A percentile compares a stretch with the other conserved stretches of the same genome.
Conservation (phyloP, 805 yeast genomes). For the Wickerhamiella sergipiensis region DNA sequence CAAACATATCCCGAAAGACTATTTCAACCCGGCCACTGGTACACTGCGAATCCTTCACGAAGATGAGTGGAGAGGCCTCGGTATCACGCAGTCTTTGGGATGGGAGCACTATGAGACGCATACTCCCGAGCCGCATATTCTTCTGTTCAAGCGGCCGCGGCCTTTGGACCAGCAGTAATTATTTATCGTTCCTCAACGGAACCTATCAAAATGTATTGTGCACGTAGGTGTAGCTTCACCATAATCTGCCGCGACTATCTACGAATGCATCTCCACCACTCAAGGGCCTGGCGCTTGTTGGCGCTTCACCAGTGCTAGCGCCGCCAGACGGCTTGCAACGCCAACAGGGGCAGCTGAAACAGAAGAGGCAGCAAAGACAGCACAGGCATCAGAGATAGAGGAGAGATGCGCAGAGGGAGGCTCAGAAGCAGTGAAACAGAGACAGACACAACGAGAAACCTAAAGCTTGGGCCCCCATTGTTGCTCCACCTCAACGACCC, state of each 20-base stretch:
- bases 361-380: no score
- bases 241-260: no score
- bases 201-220: not conserved
- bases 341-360: no score
- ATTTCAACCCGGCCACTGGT: slow-evolving; percentile 86
- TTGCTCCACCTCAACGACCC: not conserved
- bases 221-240: no score
- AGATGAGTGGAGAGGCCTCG: slow-evolving; percentile 98
- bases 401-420: no score
- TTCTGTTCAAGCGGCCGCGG: slow-evolving; percentile 48
- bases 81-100: slow-evolving; percentile 92
- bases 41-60: slow-evolving; percentile 80
- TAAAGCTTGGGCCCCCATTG: slow-evolving; percentile 3
- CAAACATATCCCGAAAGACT: slow-evolving; percentile 85
- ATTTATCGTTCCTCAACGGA: not conserved
- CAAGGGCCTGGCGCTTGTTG: no score
- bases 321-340: no score
- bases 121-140: slow-evolving; percentile 96
- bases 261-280: no score
- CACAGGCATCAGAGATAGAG: no score
- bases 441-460: no score
- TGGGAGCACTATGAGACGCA: slow-evolving; percentile 98
- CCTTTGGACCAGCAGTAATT: slow-evolving; percentile 6
- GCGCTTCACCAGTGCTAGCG: no score
- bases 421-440: no score